Evolutionary conservation across 768 basidiomycete genomes (phyloP).

Genomic region (Pleurotus tuoliensis): DNA sequence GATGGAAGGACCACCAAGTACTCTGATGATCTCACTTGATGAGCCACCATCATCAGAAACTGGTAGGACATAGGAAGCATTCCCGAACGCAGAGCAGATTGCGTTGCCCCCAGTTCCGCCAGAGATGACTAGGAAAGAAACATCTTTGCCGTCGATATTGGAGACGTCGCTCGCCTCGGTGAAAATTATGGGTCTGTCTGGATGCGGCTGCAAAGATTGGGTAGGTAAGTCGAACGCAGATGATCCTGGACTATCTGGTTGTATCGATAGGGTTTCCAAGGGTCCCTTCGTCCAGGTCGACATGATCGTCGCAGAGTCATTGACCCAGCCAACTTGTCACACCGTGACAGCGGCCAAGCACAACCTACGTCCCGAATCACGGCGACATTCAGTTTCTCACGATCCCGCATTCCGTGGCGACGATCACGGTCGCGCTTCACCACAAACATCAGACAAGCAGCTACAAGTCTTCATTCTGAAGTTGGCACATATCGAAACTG

Average conservation of each 20-base stretch:
- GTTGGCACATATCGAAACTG: not conserved
- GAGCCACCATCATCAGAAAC: conserved; percentile 96
- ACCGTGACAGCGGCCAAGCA: too few species aligned
- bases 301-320: not conserved
- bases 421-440: too few species aligned
- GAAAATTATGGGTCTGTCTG: not conserved
- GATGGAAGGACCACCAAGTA: conserved; percentile 83
- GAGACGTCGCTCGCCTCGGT: not conserved
- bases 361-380: not conserved
- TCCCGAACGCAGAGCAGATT: conserved; percentile 79
- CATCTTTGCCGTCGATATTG: not conserved
- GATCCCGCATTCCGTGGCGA: not conserved
- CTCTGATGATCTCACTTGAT: conserved; percentile 91
- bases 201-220: conserved; percentile 23
- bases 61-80: conserved; percentile 80
- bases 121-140: conserved; percentile 74
- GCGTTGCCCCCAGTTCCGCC: conserved; percentile 95
- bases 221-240: conserved; percentile 74
- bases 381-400: not conserved
- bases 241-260: conserved; percentile 59
- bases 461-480: too few species aligned
- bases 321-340: not conserved
- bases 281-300: not conserved
- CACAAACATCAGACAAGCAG: too few species aligned
- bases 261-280: not conserved